These are phyloP conservation scores for Xylariaceae sp. DNA, from an alignment of 2,329 filamentous ascomycete species.

Conservation along the genomic window DNA sequence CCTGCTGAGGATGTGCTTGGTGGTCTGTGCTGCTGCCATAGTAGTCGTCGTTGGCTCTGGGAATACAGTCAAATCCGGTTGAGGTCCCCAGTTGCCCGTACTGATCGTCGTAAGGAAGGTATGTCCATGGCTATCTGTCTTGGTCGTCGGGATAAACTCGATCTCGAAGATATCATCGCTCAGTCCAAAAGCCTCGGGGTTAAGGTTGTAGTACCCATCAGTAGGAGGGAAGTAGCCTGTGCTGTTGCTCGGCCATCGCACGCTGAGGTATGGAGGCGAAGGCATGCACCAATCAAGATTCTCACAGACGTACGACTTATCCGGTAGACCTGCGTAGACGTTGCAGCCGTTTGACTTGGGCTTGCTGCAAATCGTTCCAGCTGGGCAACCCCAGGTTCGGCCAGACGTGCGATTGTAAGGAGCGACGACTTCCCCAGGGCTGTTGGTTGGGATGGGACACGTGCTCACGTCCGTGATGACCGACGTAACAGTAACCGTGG, in stretches of 20 bases:
- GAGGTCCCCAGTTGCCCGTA: conserved; percentile 52
- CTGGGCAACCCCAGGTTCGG: conserved; percentile 48
- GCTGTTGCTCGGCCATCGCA: conserved; percentile 40
- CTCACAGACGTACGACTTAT: conserved; percentile 42
- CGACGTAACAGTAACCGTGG: conserved; percentile 18
- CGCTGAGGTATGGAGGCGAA: conserved; percentile 34
- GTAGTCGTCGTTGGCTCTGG: not conserved
- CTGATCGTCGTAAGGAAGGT: conserved; percentile 37
- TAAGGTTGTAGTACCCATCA: conserved; percentile 59
- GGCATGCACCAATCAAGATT: conserved; percentile 38
- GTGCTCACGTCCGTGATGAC: conserved; percentile 31
- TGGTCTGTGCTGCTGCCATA: not conserved
- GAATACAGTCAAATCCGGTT: conserved; percentile 39
- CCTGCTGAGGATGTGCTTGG: not conserved
- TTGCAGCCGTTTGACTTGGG: conserved; percentile 45
- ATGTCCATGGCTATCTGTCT: conserved; percentile 18
- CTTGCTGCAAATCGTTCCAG: conserved; percentile 49
- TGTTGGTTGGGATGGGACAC: conserved; percentile 43
- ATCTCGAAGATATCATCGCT: conserved; percentile 56
- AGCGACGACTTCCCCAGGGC: conserved; percentile 16
- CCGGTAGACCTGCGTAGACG: conserved; percentile 45
- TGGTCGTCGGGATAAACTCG: conserved; percentile 34
- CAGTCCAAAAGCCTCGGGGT: conserved; percentile 57
- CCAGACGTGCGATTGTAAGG: conserved; percentile 36
- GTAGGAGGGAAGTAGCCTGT: conserved; percentile 49